Evolutionary conservation across 1,284 basidiomycete species (phyloP).

Genomic region (Entoloma clypeatum): DNA sequence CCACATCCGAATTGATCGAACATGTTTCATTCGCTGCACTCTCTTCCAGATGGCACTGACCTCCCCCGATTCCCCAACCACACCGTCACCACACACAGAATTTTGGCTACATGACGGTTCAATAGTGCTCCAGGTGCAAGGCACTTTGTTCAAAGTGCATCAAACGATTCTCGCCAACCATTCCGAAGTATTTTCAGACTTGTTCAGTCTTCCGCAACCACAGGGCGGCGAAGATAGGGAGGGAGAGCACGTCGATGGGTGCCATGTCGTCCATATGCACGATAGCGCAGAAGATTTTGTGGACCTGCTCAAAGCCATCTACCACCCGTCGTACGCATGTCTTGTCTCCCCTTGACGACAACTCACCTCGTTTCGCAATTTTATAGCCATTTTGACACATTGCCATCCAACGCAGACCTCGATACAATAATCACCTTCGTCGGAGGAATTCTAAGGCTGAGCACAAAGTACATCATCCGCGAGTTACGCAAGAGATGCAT

Average conservation of each 20-base stretch:
- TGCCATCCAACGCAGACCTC: conserved; percentile 30
- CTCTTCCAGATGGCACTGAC: too few relatives aligned
- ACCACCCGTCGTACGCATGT: conserved; percentile 33
- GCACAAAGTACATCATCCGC: conserved; percentile 41
- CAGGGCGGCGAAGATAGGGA: conserved; percentile 14
- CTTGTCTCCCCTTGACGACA: neutral
- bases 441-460: conserved; percentile 38
- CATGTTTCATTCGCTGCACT: too few relatives aligned
- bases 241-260: conserved; percentile 33
- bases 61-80: neutral
- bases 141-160: conserved; percentile 35
- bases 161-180: conserved; percentile 37
- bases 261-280: conserved; percentile 34
- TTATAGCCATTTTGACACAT: conserved; percentile 32
- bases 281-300: conserved; percentile 34
- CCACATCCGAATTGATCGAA: too few relatives aligned
- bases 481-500: conserved; percentile 38
- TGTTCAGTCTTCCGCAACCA: conserved; percentile 38
- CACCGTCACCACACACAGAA: conserved; percentile 10
- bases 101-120: conserved; percentile 42
- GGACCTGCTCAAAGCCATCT: conserved; percentile 35
- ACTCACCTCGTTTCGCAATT: conserved; percentile 1
- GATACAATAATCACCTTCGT: conserved; percentile 33
- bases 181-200: conserved; percentile 35
- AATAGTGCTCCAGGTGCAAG: conserved; percentile 32